phyloP scores from a whole-genome alignment of 2,329 filamentous ascomycete species.

The Aspergillus japonicus region DNA sequence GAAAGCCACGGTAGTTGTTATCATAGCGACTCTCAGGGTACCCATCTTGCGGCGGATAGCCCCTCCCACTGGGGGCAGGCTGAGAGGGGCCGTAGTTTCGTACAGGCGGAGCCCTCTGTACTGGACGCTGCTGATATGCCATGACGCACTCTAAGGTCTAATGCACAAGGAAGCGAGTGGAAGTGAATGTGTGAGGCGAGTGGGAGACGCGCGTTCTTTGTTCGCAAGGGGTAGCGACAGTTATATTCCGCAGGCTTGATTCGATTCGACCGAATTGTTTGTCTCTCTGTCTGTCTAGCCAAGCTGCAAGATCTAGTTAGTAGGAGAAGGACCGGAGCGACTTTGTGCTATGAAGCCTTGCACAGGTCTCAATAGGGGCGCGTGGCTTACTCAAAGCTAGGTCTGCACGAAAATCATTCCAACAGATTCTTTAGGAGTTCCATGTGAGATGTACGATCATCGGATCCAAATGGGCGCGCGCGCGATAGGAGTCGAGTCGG shows the following conservation, averaged over 20 bases:
- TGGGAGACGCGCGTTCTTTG: neutral
- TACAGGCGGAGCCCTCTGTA: slow-evolving; percentile 34
- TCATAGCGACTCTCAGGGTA: slow-evolving; percentile 30
- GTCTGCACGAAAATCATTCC: neutral
- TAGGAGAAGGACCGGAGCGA: neutral
- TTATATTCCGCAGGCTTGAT: neutral
- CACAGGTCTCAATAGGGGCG: neutral
- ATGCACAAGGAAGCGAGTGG: neutral
- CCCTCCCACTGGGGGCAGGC: slow-evolving; percentile 23
- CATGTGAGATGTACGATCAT: slow-evolving; percentile 8
- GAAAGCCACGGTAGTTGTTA: slow-evolving; percentile 22
- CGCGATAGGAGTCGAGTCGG: neutral
- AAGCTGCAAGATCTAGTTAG: slow-evolving; percentile 2
- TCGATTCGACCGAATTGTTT: neutral
- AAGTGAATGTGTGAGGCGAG: neutral
- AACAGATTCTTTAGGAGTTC: neutral
- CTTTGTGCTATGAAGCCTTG: neutral
- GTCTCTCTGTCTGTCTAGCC: slow-evolving; percentile 2
- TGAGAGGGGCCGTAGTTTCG: slow-evolving; percentile 30
- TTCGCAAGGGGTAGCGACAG: neutral
- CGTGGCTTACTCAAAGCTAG: slow-evolving; percentile 5
- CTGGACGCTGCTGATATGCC: slow-evolving; percentile 38
- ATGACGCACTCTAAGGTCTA: slow-evolving; percentile 21
- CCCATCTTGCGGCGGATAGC: slow-evolving; percentile 23
- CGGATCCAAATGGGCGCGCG: neutral